Conservation (phyloP, 2,329 filamentous ascomycete genomes). For the Microdochium nivale region DNA sequence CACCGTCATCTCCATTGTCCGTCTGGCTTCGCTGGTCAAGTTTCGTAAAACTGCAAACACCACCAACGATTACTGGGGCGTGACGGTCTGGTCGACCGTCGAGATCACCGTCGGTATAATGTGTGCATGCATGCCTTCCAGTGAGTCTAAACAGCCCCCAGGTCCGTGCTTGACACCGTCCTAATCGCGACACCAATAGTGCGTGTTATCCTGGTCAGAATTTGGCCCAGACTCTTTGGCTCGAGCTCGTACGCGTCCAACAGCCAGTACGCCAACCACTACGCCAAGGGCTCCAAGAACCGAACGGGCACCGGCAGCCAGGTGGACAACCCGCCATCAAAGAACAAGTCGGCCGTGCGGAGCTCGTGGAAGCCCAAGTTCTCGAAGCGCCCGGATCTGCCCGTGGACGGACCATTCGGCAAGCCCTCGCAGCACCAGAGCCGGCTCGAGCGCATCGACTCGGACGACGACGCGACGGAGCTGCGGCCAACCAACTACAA, state of each 20-base stretch:
- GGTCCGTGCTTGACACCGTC: background rate
- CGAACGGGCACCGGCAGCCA: background rate
- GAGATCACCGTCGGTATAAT: slow-evolving; percentile 25
- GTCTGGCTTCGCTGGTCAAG: slow-evolving; percentile 18
- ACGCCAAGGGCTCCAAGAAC: background rate
- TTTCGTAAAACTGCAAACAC: slow-evolving; percentile 20
- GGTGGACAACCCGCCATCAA: background rate
- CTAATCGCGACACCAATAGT: background rate
- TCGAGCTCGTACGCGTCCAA: background rate
- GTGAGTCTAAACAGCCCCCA: background rate
- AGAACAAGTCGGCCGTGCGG: background rate
- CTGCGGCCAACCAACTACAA: background rate
- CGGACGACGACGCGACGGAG: background rate
- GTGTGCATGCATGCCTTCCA: slow-evolving; percentile 22
- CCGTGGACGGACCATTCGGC: background rate
- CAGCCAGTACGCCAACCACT: background rate
- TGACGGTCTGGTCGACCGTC: slow-evolving; percentile 23
- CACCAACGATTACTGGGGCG: slow-evolving; percentile 19
- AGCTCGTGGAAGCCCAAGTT: background rate
- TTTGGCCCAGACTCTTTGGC: slow-evolving; percentile 4
- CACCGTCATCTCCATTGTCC: slow-evolving; percentile 22
- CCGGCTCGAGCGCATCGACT: background rate
- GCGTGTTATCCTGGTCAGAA: slow-evolving; percentile 4
- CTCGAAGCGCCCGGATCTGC: background rate
- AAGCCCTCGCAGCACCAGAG: background rate